These are phyloP conservation scores for Davidsoniella eucalypti DNA, from an alignment of 2,329 filamentous ascomycete species.

Conservation along the genomic window DNA sequence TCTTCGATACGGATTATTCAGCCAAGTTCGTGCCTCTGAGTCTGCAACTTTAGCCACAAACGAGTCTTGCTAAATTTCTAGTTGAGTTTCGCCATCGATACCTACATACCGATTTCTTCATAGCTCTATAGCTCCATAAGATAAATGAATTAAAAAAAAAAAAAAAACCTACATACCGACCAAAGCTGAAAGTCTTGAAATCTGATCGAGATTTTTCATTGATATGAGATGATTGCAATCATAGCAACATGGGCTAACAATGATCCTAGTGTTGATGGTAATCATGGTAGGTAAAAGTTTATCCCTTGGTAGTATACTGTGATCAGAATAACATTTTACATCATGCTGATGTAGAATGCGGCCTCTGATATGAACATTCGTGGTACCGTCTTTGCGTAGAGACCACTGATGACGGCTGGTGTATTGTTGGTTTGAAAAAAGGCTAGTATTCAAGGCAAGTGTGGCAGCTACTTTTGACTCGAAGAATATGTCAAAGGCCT, in stretches of 20 bases:
- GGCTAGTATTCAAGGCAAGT: constrained; percentile 10
- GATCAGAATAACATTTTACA: constrained; percentile 24
- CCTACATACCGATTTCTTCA: constrained; percentile 31
- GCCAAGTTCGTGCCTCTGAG: constrained; percentile 1
- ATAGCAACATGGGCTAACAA: constrained; percentile 31
- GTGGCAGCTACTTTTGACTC: background rate
- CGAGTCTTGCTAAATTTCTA: constrained; percentile 33
- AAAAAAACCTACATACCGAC: constrained; percentile 31
- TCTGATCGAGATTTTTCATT: background rate
- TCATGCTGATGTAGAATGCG: constrained; percentile 30
- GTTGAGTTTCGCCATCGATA: constrained; percentile 27
- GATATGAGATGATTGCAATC: constrained; percentile 11
- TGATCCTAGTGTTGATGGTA: constrained; percentile 35
- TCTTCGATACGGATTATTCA: background rate
- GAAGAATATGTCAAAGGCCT: background rate
- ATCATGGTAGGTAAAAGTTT: constrained; percentile 27
- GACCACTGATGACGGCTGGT: constrained; percentile 10
- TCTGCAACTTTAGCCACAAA: constrained; percentile 21
- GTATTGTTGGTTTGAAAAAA: constrained; percentile 23
- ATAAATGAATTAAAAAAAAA: too few species aligned
- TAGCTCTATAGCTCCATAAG: too few species aligned
- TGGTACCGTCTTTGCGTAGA: constrained; percentile 17
- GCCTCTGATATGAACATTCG: constrained; percentile 32
- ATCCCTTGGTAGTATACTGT: constrained; percentile 27
- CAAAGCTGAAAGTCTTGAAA: constrained; percentile 24